Base-by-base conservation (phyloP, 2,329 filamentous ascomycete species). In the Thermothelomyces thermophilus region DNA sequence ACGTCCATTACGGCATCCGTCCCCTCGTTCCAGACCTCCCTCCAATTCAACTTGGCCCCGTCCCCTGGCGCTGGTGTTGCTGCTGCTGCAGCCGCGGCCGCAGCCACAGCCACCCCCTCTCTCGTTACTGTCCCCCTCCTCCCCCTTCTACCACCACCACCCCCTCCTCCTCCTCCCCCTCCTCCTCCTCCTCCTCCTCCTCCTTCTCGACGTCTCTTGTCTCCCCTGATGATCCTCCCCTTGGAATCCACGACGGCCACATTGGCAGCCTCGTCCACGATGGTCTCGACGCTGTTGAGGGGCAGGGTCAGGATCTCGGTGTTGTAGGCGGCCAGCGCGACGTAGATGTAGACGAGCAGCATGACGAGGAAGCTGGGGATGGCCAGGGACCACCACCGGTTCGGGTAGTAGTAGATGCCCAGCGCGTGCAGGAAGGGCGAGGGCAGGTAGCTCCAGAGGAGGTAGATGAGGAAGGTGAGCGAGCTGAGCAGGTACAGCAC, bases 1-100 rank as follows among this genome's bases (percentile, higher is more conserved):
- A 98, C 84, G 70, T 98, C 93, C 87, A 98, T 87, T 7, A 97
- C 93, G 1, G 90, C 93, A 73, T 98, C 93, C 0, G 93, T 98
- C 16, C 93, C 90, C 60, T 87, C 83, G 62, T 83, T 90, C 93
- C 93, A 98, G 16, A 95, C 76, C 51, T 75, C 77, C 62, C 77
- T 83, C 91, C 93, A 97, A 63, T 89, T 79, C 56, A 77, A 59
- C 50, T 54, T 53, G 54, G 55, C 13, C 60, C 59, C 22, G 40
- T 9, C 24, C 5, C n/a, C n/a, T n/a, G n/a, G n/a, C n/a, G n/a
- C n/a, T n/a, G n/a, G n/a, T n/a, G n/a, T n/a, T n/a, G 24, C 24
- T 9, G 5, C 24, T 9, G 24, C 24, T 9, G 24, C 24, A 5
- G 24, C 24, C 24, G 24, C 24, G 5, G 30, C 36, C 41, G 30